Conservation (phyloP, 108 stramenopile genomes). For the Schizochytrium sp. region DNA sequence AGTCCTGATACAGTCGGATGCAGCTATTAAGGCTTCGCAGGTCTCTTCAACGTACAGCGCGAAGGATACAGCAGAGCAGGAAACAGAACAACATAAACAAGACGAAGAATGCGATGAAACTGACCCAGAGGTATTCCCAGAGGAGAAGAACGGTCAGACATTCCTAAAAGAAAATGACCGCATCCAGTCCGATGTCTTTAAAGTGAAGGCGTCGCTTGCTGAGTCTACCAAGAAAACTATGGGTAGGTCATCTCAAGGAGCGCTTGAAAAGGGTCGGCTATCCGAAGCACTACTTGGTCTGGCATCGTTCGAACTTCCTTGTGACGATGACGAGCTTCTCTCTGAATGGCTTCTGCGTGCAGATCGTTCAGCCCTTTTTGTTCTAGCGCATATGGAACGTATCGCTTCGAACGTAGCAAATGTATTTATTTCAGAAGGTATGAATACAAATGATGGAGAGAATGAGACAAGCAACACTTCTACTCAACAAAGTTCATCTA, state of each 20-base stretch:
- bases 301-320: background rate
- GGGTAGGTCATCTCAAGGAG: background rate
- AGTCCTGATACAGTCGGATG: background rate
- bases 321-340: constrained; percentile 14
- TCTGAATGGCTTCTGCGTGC: constrained; percentile 34
- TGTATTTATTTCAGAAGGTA: background rate
- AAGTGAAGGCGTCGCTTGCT: background rate
- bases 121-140: background rate
- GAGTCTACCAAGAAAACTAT: background rate
- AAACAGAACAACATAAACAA: background rate
- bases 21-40: background rate
- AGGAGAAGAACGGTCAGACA: background rate
- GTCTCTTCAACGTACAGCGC: too few species aligned
- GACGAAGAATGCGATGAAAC: background rate
- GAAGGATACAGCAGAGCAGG: background rate
- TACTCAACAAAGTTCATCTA: background rate
- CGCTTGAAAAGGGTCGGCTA: background rate
- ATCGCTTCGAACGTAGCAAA: background rate
- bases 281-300: constrained; percentile 17
- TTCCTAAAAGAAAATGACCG: background rate
- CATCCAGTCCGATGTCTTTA: background rate
- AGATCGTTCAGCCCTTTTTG: constrained; percentile 25
- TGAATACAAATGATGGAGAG: background rate
- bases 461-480: background rate
- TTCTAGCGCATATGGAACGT: background rate